A percentile compares a stretch with the other conserved stretches of the same genome.
phyloP scores from a whole-genome alignment of 2,329 filamentous ascomycete genomes.

The Cordyceps javanica region DNA sequence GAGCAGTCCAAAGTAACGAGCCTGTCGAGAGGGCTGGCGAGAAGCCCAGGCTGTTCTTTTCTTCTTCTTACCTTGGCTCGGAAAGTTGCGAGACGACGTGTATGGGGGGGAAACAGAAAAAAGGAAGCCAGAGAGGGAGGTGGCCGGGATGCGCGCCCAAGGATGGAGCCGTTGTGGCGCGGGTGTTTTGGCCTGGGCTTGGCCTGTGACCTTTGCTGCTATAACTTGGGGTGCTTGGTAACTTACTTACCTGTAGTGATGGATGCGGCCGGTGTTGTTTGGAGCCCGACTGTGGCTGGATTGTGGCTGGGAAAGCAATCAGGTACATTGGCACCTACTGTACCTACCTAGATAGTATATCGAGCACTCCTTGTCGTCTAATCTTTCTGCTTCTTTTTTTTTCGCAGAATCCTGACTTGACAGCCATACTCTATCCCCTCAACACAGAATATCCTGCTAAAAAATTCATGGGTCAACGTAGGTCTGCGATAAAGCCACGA shows the following conservation, averaged over 20 bases:
- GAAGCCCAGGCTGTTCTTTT: conserved; percentile 8
- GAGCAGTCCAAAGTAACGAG: neutral
- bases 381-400: no score
- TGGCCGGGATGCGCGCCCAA: conserved; percentile 4
- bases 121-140: neutral
- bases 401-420: no score
- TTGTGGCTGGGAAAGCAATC: neutral
- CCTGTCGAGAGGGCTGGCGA: conserved; percentile 9
- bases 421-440: no score
- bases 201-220: conserved; percentile 3
- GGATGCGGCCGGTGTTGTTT: no score
- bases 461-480: no score
- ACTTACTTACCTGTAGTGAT: no score
- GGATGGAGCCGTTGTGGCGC: neutral
- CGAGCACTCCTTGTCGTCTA: no score
- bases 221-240: neutral
- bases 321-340: no score
- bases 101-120: neutral
- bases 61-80: neutral
- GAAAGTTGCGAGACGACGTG: neutral
- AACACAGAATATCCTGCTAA: no score
- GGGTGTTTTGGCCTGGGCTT: conserved; percentile 13
- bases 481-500: no score
- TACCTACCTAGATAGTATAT: no score
- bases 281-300: conserved; percentile 5